These are phyloP conservation scores for Suhomyces atakaporum DNA, from an alignment of 1,139 yeast genomes.

Conservation along the genomic window DNA sequence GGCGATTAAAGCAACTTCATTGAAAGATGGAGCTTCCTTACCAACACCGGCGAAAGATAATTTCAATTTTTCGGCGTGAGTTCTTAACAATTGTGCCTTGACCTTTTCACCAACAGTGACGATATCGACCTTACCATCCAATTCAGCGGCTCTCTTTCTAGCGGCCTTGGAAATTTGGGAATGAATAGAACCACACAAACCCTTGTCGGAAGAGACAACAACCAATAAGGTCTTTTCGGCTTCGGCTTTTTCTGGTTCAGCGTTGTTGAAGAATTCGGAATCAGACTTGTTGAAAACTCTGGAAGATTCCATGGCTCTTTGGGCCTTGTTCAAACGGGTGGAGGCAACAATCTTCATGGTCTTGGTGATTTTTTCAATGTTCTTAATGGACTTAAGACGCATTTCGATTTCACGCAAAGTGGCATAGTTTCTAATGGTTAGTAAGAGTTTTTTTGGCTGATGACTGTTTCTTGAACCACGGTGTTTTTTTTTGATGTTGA, in stretches of 20 bases:
- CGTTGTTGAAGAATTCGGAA: conserved; percentile 72
- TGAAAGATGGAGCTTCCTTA: conserved; percentile 93
- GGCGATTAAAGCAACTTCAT: conserved; percentile 85
- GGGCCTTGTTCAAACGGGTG: conserved; percentile 94
- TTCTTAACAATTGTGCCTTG: conserved; percentile 84
- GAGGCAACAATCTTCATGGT: conserved; percentile 99
- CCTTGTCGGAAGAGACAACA: conserved; percentile 95
- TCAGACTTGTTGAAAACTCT: conserved; percentile 84
- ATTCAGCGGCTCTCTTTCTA: conserved; percentile 60
- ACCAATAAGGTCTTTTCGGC: conserved; percentile 68
- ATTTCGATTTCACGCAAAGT: conserved; percentile 98
- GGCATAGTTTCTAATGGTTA: conserved; percentile 77
- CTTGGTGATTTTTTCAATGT: conserved; percentile 98
- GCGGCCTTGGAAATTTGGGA: conserved; percentile 90
- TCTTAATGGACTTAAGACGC: conserved; percentile 96
- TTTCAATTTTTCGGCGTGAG: conserved; percentile 67
- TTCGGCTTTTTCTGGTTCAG: conserved; percentile 68
- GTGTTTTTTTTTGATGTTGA: neutral
- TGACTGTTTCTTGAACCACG: too few species aligned
- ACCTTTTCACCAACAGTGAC: conserved; percentile 94
- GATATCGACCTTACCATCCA: conserved; percentile 71
- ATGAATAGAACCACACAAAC: conserved; percentile 98
- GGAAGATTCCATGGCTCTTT: conserved; percentile 89
- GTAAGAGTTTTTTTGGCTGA: too few species aligned
- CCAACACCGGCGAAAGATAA: conserved; percentile 89